A percentile compares a stretch with the other conserved stretches of the same genome.
These are phyloP conservation scores for Laguncularia racemosa DNA, from an alignment of 345 rosid genomes.

Conservation along the genomic window DNA sequence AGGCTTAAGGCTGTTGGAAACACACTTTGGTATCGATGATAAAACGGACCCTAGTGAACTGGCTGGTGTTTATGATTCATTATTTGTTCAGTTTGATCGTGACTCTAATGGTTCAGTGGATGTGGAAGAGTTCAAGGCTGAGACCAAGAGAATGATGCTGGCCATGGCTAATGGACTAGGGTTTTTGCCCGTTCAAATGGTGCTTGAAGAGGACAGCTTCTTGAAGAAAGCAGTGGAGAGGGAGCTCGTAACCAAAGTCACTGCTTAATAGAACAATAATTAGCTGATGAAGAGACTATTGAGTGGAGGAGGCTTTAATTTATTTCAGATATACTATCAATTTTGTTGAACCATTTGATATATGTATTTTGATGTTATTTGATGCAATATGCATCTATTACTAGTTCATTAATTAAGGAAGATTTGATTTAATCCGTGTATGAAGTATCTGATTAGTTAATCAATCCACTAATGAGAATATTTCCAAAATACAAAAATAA, in stretches of 20 bases:
- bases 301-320: too few relatives aligned
- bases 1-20: constrained; percentile 30
- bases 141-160: constrained; percentile 37
- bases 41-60: constrained; percentile 22
- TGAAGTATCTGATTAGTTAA: too few relatives aligned
- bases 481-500: too few relatives aligned
- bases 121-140: constrained; percentile 38
- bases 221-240: constrained; percentile 39
- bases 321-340: too few relatives aligned
- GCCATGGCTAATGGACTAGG: constrained; percentile 45
- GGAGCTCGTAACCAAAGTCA: constrained; percentile 18
- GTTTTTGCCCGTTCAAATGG: constrained; percentile 44
- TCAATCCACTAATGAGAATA: too few relatives aligned
- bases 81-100: constrained; percentile 30
- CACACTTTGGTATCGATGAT: constrained; percentile 28
- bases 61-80: constrained; percentile 15
- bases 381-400: too few relatives aligned
- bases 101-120: constrained; percentile 31
- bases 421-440: too few relatives aligned
- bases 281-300: too few relatives aligned
- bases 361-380: too few relatives aligned
- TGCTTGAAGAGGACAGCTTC: constrained; percentile 37
- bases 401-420: too few relatives aligned
- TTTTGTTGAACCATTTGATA: too few relatives aligned
- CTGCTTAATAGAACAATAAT: too few relatives aligned